Base-by-base conservation (phyloP, 129 eudicot genomes). In the Arctium minus region DNA sequence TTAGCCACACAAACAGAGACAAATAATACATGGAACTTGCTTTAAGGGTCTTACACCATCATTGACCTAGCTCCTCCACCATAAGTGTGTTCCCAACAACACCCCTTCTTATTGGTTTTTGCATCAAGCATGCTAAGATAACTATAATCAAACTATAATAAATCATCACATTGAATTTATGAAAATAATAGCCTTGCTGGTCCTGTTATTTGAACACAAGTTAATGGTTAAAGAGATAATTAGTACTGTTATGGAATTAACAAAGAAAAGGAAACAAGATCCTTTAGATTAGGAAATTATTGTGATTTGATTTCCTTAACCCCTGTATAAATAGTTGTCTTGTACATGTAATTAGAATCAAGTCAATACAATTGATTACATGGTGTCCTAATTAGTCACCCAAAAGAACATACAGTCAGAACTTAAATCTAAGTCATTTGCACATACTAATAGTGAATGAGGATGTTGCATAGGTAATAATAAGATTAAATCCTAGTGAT, bases 41-140 rank as follows among this genome's bases (percentile, higher is more conserved):
- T 77, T 46, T 29, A 78, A 79, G 40, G 17, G 81, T 50, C 99
- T 91, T 93, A 96, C 99, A 73, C 86, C 91, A 81, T 85, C 77
- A 72, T 90, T 89, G 77, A 96, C 88, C 99, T 33, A 82, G 50
- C 80, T 93, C 98, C 88, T 96, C 96, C 85, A 93, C 94, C 98
- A 92, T 92, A 56, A 93, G 89, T 33, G 97, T 92, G 78, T 86
- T 90, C 72, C 98, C 92, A 7, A 91, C 84, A 42, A 88, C 89
- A 79, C 99, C 99, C 76, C 89, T 96, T 84, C 99, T 85, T 17
- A 93, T 82, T 15, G 99, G 97, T 88, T 90, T 96, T 97, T 96
- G 97, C 92, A 90, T 72, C 70, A 76, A 80, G 56, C 32, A 84
- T 56, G 22, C 70, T 31, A 77, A 9, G 62, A 84, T 78, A 60